Percentiles rank a stretch among this genome's conserved stretches.
Evolutionary conservation across 2,329 filamentous ascomycete species (phyloP).

Genomic region (Colletotrichum musae): DNA sequence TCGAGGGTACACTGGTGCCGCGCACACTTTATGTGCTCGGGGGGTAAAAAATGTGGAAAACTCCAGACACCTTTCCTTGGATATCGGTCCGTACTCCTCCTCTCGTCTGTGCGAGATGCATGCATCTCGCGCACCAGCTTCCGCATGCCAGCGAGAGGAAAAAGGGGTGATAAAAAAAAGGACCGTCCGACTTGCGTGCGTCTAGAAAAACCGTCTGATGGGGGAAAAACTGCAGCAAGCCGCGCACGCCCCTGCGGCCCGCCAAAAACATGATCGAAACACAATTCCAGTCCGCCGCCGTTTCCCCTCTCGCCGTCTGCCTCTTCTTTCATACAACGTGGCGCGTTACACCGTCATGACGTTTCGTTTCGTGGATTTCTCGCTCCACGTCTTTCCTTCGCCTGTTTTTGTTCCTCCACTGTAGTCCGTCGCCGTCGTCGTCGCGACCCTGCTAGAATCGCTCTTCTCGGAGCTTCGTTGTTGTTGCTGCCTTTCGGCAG

Average conservation of each 20-base stretch:
- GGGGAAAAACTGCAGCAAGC: not conserved
- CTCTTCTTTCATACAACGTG: constrained; percentile 18
- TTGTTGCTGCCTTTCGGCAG: no score
- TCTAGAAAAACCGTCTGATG: not conserved
- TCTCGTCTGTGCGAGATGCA: not conserved
- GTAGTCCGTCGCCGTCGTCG: not conserved
- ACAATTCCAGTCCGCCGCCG: constrained; percentile 35
- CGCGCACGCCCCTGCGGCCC: no score
- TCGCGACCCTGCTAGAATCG: not conserved
- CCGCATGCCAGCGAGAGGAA: no score
- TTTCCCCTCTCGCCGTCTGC: not conserved
- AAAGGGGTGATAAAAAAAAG: no score
- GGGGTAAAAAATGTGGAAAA: not conserved
- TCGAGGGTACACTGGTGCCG: no score
- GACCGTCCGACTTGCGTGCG: not conserved
- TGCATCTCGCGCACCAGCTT: no score
- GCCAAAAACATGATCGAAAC: constrained; percentile 1
- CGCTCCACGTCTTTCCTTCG: not conserved
- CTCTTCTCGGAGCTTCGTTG: no score
- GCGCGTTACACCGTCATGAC: constrained; percentile 25
- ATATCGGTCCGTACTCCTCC: no score
- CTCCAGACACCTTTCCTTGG: not conserved
- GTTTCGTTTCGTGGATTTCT: constrained; percentile 17
- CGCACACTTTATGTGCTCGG: no score
- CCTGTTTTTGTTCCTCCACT: not conserved